These are phyloP conservation scores for Allantophomopsis cytisporea DNA, from an alignment of 2,329 filamentous ascomycete species.

Conservation along the genomic window DNA sequence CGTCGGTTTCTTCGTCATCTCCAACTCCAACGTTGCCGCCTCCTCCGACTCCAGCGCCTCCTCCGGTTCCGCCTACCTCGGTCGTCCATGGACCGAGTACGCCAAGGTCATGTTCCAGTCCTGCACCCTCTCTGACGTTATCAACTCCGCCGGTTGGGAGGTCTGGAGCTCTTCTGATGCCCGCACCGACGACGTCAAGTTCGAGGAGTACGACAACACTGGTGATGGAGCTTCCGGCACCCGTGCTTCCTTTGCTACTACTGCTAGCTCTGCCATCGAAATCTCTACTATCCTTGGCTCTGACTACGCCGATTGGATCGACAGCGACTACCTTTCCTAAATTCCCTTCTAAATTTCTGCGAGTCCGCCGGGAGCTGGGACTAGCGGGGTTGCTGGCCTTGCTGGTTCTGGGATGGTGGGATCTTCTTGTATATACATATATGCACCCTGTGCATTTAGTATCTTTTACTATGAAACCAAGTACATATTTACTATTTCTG, in stretches of 20 bases:
- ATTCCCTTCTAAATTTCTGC: no score
- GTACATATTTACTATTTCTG: no score
- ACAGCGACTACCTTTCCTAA: slow-evolving; percentile 22
- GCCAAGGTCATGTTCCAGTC: slow-evolving; percentile 37
- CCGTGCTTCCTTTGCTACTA: slow-evolving; percentile 30
- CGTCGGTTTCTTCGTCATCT: slow-evolving; percentile 36
- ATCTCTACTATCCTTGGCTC: slow-evolving; percentile 31
- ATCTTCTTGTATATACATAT: no score
- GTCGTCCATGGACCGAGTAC: slow-evolving; percentile 36
- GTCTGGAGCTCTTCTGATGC: slow-evolving; percentile 27
- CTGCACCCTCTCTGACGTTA: slow-evolving; percentile 29
- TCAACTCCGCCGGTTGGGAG: slow-evolving; percentile 36
- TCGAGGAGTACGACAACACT: slow-evolving; percentile 37
- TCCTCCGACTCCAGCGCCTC: slow-evolving; percentile 22
- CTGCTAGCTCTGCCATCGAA: slow-evolving; percentile 22
- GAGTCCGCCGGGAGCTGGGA: not conserved
- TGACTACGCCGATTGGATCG: slow-evolving; percentile 26
- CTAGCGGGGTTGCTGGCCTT: not conserved
- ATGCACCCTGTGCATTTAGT: no score
- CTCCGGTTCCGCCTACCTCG: slow-evolving; percentile 30
- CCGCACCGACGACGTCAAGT: slow-evolving; percentile 31
- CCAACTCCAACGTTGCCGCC: slow-evolving; percentile 32
- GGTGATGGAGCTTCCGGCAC: slow-evolving; percentile 33
- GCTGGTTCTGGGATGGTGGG: no score
- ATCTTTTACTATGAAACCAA: no score